Base-by-base conservation (phyloP, 2,329 filamentous ascomycete species). In the Aspergillus fischeri region DNA sequence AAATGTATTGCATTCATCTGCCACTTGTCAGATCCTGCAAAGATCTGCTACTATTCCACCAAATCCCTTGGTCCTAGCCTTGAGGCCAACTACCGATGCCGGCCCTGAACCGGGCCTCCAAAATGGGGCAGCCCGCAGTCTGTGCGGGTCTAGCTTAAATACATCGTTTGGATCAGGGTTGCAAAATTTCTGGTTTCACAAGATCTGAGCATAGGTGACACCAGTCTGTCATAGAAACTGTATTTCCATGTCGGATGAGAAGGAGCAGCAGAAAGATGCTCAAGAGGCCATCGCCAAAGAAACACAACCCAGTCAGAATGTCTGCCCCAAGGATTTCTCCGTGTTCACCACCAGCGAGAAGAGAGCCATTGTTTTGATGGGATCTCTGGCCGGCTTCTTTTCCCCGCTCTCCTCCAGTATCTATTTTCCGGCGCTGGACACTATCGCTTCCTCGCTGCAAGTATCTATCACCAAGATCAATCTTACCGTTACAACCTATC, bases 401-500 rank as follows among this genome's bases (percentile, higher is more conserved):
- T 75, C 72, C 3, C 68, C 72, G 8, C 63, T 68, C 47, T 77
- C 74, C 1, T 65, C 65, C 0, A 73, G 62, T 20, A 74, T 74
- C 32, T 75, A 74, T 54, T 69, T 73, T 21, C 74, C 74, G 3
- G 72, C 73, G 1, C 58, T 77, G 28, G 66, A 71, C 29, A 65
- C 67, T 1, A 67, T 78, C 3, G 71, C 75, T 0, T 56, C 60
- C 3, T 74, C 75, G 28, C 69, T 80, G 45, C 55, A 73, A 27
- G 73, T 78, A 10, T 75, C 78, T 1, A 67, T 66, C 14, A 72
- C 76, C 6, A 67, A 72, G 50, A 75, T 82, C 61, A 81, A 82
- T 60, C 67, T 82, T 57, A 82, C 81, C 0, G 70, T 83, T 14
- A 83, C 80, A 0, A 77, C 77, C 2, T 83, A 82, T 58, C 66